phyloP scores from a whole-genome alignment of 495 filamentous ascomycete genomes.

The Glutinoglossum americanum region DNA sequence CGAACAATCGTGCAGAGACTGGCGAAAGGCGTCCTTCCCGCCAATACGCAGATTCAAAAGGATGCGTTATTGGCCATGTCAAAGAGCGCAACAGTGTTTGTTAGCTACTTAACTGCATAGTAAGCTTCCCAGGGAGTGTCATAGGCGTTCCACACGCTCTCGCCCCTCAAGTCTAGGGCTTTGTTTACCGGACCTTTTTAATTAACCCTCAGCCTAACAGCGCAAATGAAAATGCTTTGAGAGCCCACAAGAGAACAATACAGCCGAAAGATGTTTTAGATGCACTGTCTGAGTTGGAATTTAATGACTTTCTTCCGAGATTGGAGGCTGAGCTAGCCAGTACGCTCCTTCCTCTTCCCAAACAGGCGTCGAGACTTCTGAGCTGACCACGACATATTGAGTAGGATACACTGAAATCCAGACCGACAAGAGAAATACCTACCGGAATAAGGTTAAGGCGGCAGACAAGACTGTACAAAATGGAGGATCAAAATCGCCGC shows the following conservation, averaged over 20 bases:
- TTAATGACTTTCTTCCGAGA: constrained; percentile 46
- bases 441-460: constrained; percentile 29
- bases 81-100: constrained; percentile 86
- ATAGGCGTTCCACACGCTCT: neutral
- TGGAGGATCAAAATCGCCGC: neutral
- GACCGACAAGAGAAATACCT: constrained; percentile 39
- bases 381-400: constrained; percentile 13
- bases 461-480: constrained; percentile 17
- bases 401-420: constrained; percentile 37
- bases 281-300: constrained; percentile 66
- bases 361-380: neutral
- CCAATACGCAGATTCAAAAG: constrained; percentile 85
- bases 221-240: constrained; percentile 50
- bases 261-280: constrained; percentile 63
- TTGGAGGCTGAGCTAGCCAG: constrained; percentile 40
- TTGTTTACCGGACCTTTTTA: neutral
- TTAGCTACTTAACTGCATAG: constrained; percentile 71
- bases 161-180: neutral
- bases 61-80: constrained; percentile 79
- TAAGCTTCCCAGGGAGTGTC: constrained; percentile 23
- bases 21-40: constrained; percentile 88
- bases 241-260: constrained; percentile 63
- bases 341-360: constrained; percentile 13
- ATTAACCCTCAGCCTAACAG: constrained; percentile 19
- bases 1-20: constrained; percentile 85